phyloP scores from a whole-genome alignment of 2,329 filamentous ascomycete species.

The Penicillium griseofulvum region DNA sequence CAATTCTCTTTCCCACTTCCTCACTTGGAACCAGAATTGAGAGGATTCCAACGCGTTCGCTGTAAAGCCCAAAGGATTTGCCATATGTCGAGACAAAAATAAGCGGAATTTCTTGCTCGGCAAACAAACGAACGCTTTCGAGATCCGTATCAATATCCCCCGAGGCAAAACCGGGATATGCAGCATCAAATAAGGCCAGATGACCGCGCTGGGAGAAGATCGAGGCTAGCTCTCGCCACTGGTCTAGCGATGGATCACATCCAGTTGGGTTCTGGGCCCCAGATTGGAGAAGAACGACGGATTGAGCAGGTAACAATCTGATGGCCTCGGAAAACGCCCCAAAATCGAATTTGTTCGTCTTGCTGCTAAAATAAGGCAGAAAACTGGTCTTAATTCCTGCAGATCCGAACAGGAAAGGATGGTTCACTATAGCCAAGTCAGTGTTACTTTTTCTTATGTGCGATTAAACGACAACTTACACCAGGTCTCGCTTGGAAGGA shows the following conservation, averaged over 20 bases:
- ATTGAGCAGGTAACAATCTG: constrained; percentile 9
- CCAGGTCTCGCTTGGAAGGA: constrained; percentile 14
- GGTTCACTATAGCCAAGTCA: constrained; percentile 7
- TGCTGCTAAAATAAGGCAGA: constrained; percentile 11
- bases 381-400: constrained; percentile 10
- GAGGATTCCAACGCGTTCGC: constrained; percentile 15
- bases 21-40: constrained; percentile 8
- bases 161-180: constrained; percentile 15
- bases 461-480: neutral
- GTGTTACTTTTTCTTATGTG: neutral
- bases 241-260: constrained; percentile 12
- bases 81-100: constrained; percentile 14
- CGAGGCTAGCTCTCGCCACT: constrained; percentile 10
- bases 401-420: constrained; percentile 9
- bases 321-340: constrained; percentile 1
- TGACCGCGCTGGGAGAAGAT: constrained; percentile 12
- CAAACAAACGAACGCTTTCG: constrained; percentile 10
- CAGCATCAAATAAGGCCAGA: constrained; percentile 17
- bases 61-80: constrained; percentile 16
- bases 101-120: constrained; percentile 11
- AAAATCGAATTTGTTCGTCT: constrained; percentile 15
- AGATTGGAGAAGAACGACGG: constrained; percentile 15
- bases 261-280: constrained; percentile 18
- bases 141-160: constrained; percentile 15
- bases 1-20: constrained; percentile 6